Base-by-base conservation (phyloP, 805 yeast genomes). In the Komagataella kurtzmanii region DNA sequence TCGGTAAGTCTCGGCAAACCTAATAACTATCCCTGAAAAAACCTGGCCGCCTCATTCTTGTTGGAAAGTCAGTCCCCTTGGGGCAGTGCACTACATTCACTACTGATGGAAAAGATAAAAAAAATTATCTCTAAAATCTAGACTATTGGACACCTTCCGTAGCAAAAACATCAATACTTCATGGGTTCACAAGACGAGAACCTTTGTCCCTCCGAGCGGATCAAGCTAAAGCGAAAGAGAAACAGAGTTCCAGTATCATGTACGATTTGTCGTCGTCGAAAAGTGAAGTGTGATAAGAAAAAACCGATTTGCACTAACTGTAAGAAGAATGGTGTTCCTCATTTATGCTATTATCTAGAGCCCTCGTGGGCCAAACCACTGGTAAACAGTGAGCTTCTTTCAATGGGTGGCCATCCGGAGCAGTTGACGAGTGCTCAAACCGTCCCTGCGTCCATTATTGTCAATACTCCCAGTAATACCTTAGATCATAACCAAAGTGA, bases 251-350 rank as follows among this genome's bases (percentile, higher is more conserved):
- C 72, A 5, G 65, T 67, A 8, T 67, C 71, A 12, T 68, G 72
- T 54, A 65, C 69, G 44, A 68, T 68, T 14, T 68, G 72, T 51
- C 57, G 72, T 49, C 58, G 72, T 46, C 54, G 72, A 30, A 68
- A 68, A 55, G 71, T 68, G n/a, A 68, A 67, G 57, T 68, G 72
- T 57, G 72, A 67, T 50, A 68, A 68, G 58, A 69, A 70, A 47
- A 71, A 77, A 55, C 83, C 83, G 1, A 77, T 76, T 50, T 78
- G 83, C 61, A 68, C 75, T 7, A 77, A 76, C 52, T 78, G 83
- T 65, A 69, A 72, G 43, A 75, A 75, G 57, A 77, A 79, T 14
- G 82, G 81, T 2, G 82, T 78, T 14, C 75, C 75, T 6, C 82
- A 78, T 58, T 62, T 78, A 17, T 78, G 83, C 53, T 77, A 76